Evolutionary conservation across 495 filamentous ascomycete species (phyloP).

Genomic region (Penicillium goetzii): DNA sequence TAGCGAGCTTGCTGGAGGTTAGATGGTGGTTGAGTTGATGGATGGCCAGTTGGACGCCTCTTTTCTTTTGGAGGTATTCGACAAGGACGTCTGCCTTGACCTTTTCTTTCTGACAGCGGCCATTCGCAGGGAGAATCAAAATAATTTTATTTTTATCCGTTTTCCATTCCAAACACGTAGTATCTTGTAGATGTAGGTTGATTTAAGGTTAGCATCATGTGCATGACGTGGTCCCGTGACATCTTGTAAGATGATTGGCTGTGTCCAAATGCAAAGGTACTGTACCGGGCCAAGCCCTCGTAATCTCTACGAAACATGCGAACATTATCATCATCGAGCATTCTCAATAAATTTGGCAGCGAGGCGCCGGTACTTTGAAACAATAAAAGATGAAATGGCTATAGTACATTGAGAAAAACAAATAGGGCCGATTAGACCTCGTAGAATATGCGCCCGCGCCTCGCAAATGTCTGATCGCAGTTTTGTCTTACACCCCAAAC

Average conservation of each 20-base stretch:
- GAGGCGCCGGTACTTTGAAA: constrained; percentile 35
- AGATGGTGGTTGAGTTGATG: neutral
- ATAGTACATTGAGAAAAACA: constrained; percentile 48
- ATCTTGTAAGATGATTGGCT: neutral
- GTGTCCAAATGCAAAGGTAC: neutral
- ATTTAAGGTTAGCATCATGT: neutral
- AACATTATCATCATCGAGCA: neutral
- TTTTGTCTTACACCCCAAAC: constrained; percentile 30
- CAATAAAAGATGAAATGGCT: constrained; percentile 30
- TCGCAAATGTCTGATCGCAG: constrained; percentile 39
- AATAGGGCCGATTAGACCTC: constrained; percentile 37
- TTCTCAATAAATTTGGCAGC: constrained; percentile 17
- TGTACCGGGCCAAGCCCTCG: neutral
- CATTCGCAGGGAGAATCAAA: neutral
- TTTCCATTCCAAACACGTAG: neutral
- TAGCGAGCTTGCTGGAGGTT: neutral
- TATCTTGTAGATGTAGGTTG: constrained; percentile 1
- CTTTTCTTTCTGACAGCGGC: neutral
- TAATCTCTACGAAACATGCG: neutral
- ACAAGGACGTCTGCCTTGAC: neutral
- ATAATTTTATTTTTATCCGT: constrained; percentile 2
- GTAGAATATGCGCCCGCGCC: constrained; percentile 44
- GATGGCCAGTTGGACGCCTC: neutral
- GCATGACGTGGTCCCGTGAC: neutral
- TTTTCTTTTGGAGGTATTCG: neutral